Base-by-base conservation (phyloP, 345 rosid species). In the Boechera retrofracta region DNA sequence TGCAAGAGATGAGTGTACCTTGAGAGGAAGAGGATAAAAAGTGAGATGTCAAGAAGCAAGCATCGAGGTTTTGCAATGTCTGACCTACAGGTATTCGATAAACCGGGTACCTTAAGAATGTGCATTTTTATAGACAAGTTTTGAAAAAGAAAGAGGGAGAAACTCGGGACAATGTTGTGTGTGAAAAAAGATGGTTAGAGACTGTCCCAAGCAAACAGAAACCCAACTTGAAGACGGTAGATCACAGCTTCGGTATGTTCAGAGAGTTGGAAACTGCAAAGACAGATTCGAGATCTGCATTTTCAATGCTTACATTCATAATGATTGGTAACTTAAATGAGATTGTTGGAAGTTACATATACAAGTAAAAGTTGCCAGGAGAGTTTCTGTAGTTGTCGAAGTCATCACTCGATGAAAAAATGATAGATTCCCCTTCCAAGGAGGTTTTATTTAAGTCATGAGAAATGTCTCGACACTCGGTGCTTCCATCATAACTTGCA, bases 1-100 rank as follows among this genome's bases (percentile, higher is more conserved):
- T 28, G 29, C 29, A 28, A 28, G 29, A 28, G 29, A 28, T 28
- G 29, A 28, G 29, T 28, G 29, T 28, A 28, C 29, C 29, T 28
- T 28, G 29, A 28, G 29, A 28, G 29, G 29, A 28, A 28, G 29
- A 28, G 29, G 29, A 28, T 28, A 28, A 28, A 28, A 28, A 75
- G 83, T 91, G 89, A 78, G 86, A 87, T 31, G 94, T 84, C 74
- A 87, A 67, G 72, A 89, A 87, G 54, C 87, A 86, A 49, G 93
- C 89, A 62, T 87, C 38, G 69, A 86, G 76, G 79, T 85, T 86
- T 75, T 84, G 89, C 57, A 87, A 77, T 7, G 89, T 85, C 29
- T 80, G 84, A 31, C 90, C 90, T 16, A 73, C 72, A 7, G 87
- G 96, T 83, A 90, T 41, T 90, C 92, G 83, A 72, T 86, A 86